phyloP scores from a whole-genome alignment of 495 filamentous ascomycete species.

The Hypoxylon trugodes region DNA sequence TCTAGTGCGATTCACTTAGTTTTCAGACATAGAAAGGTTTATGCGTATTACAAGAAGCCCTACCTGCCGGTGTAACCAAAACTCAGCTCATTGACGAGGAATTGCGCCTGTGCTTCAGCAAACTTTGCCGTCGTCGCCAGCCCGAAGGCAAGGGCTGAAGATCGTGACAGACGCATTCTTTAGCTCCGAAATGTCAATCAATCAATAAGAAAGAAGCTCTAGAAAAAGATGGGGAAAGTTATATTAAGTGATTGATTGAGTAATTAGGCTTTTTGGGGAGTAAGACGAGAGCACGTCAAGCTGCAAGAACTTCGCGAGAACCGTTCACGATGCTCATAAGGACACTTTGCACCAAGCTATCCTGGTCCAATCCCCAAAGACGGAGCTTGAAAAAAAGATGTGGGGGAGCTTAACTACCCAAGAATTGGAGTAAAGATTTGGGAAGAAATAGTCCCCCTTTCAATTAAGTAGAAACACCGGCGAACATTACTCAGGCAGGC shows the following conservation, averaged over 20 bases:
- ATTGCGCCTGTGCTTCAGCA: slow-evolving; percentile 67
- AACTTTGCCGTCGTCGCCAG: slow-evolving; percentile 55
- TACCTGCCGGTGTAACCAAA: slow-evolving; percentile 79
- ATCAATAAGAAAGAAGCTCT: slow-evolving; percentile 12
- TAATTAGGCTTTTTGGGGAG: slow-evolving; percentile 19
- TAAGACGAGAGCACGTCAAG: not conserved
- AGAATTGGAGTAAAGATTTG: not conserved
- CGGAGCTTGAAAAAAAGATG: slow-evolving; percentile 25
- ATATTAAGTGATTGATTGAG: slow-evolving; percentile 14
- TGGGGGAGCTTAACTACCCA: slow-evolving; percentile 35
- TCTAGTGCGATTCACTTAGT: slow-evolving; percentile 32
- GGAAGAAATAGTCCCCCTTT: not conserved
- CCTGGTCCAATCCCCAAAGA: slow-evolving; percentile 18
- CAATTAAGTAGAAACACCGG: not conserved
- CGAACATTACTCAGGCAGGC: slow-evolving; percentile 5
- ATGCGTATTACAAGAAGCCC: slow-evolving; percentile 26
- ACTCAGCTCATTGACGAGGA: slow-evolving; percentile 69
- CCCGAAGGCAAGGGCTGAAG: slow-evolving; percentile 53
- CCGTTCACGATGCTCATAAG: slow-evolving; percentile 29
- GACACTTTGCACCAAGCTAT: slow-evolving; percentile 47
- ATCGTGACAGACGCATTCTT: slow-evolving; percentile 52
- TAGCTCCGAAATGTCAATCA: not conserved
- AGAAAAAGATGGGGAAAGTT: not conserved
- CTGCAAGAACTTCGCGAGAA: slow-evolving; percentile 10
- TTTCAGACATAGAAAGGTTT: slow-evolving; percentile 21